These are phyloP conservation scores for Elsinoe ampelina DNA, from an alignment of 2,329 filamentous ascomycete species.

Conservation along the genomic window DNA sequence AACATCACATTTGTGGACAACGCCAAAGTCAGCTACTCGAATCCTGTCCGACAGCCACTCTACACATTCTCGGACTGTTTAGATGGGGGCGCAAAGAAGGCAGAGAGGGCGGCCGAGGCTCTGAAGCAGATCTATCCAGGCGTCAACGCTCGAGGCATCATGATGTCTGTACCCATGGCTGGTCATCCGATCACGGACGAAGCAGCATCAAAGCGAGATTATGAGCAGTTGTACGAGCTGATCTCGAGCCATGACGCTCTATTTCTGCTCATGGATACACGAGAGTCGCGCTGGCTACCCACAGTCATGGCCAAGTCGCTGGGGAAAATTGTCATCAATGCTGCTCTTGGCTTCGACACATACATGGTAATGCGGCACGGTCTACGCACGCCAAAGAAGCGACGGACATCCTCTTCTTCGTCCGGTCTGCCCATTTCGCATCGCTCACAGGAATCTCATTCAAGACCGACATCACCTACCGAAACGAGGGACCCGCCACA, in stretches of 20 bases:
- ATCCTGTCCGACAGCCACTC: slow-evolving; percentile 87
- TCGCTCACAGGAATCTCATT: slow-evolving; percentile 1
- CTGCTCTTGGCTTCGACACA: slow-evolving; percentile 89
- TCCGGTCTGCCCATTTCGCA: slow-evolving; percentile 13
- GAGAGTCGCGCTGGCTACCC: slow-evolving; percentile 89
- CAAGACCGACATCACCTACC: background rate
- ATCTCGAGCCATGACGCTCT: slow-evolving; percentile 82
- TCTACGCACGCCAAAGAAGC: slow-evolving; percentile 36
- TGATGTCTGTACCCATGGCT: slow-evolving; percentile 86
- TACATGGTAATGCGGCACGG: slow-evolving; percentile 97
- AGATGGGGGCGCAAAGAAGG: slow-evolving; percentile 76
- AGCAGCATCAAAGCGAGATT: slow-evolving; percentile 60
- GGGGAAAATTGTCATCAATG: slow-evolving; percentile 93
- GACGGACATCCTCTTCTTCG: slow-evolving; percentile 18
- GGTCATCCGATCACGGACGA: slow-evolving; percentile 79
- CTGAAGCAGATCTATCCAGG: slow-evolving; percentile 83
- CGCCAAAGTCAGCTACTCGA: slow-evolving; percentile 86
- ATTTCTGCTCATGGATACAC: slow-evolving; percentile 92
- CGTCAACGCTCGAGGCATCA: slow-evolving; percentile 69
- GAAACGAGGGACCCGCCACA: slow-evolving; percentile 30
- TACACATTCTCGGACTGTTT: slow-evolving; percentile 86
- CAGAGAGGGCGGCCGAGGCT: slow-evolving; percentile 67
- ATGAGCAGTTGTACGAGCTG: slow-evolving; percentile 61
- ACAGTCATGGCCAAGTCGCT: slow-evolving; percentile 91
- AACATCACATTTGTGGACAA: slow-evolving; percentile 97